Conservation (phyloP, 2,329 filamentous ascomycete species). For the Aspergillus proliferans region DNA sequence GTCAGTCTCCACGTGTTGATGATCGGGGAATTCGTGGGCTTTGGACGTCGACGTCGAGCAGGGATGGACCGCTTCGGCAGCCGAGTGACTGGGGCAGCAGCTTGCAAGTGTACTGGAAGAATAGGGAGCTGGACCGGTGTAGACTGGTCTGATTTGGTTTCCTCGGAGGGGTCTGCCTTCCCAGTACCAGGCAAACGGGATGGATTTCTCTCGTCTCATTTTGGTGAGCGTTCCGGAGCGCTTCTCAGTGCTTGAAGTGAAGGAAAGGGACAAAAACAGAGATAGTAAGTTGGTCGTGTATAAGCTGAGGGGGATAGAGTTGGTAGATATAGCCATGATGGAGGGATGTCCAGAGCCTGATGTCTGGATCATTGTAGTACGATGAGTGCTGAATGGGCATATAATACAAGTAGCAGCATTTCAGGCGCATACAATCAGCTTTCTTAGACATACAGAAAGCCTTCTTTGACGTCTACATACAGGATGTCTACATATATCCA, state of each 20-base stretch:
- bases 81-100: not conserved
- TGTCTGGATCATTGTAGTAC: not conserved
- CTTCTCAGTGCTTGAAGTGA: not conserved
- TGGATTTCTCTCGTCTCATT: conserved; percentile 3
- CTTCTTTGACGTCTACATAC: no score
- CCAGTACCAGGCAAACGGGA: conserved; percentile 21
- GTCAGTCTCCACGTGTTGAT: not conserved
- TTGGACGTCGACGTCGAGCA: no score
- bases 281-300: not conserved
- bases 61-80: not conserved
- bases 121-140: conserved; percentile 1
- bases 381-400: not conserved
- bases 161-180: conserved; percentile 15
- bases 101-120: not conserved
- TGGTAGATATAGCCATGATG: not conserved
- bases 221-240: not conserved
- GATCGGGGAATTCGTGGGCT: no score
- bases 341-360: not conserved
- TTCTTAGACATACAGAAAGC: no score
- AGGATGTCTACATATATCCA: not conserved
- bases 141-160: not conserved
- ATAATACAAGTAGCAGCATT: not conserved
- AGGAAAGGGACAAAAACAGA: not conserved
- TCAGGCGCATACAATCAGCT: not conserved
- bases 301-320: not conserved